Base-by-base conservation (phyloP, 2,329 filamentous ascomycete species). In the Colletotrichum aenigma region DNA sequence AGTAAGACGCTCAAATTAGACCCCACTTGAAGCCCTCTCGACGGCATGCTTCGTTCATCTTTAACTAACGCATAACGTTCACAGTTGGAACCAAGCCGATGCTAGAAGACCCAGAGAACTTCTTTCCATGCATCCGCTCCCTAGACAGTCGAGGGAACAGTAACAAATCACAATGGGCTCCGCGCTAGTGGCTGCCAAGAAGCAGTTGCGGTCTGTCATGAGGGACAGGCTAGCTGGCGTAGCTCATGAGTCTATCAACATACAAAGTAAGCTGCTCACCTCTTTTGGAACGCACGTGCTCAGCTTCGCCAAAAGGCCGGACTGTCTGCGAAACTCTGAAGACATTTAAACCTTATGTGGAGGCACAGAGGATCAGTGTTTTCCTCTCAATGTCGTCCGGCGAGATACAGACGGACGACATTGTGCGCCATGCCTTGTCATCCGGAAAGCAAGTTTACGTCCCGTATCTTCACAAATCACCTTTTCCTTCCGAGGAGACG, bases 361-460 rank as follows among this genome's bases (percentile, higher is more conserved):
- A 93, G 70, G 96, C 97, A 56, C 90, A 88, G 76, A 90, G 92
- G 69, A 91, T 99, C 81, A 96, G 95, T 79, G 89, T 99, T 72
- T 99, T 98, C 83, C 89, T 99, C 18, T 97, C 96, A 13, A 99
- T 99, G 97, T 96, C 96, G 1, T 87, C 88, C 12, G 94, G 93
- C 28, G 97, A 99, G 86, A 91, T 98, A 30, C 95, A 96, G 79
- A 99, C 97, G 3, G 92, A 93, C 67, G 87, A 89, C 65, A 95
- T 98, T 70, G 95, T 98, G 10, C 91, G 91, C 32, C 92, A 98
- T 87, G 96, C 96, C 15, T 88, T 99, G 30, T 85, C 86, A 8
- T 84, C 88, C 5, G 95, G 94, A 52, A 99, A 98, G 85, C 89
- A 93, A 76, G 96, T 99, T 74, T 98, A 95, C 83, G 93, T 99